These are phyloP conservation scores for Alternaria consortialis DNA, from an alignment of 2,329 filamentous ascomycete genomes.

Conservation along the genomic window DNA sequence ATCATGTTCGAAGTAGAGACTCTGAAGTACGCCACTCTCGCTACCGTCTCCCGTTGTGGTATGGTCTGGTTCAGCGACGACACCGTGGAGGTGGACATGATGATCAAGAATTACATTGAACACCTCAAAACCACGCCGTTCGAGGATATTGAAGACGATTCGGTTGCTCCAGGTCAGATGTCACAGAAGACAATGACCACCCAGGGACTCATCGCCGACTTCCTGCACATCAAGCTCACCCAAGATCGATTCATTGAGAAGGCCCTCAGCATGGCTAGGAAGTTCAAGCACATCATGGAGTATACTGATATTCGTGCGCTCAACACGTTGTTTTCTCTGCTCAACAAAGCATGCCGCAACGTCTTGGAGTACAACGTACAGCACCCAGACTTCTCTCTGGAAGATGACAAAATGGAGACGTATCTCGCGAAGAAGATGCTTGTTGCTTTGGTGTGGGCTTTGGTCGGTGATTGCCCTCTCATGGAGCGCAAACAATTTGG, in stretches of 20 bases:
- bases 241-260: constrained; percentile 82
- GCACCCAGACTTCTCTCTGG: constrained; percentile 91
- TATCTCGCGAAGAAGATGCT: constrained; percentile 95
- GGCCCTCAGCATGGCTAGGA: constrained; percentile 76
- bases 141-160: constrained; percentile 95
- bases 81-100: constrained; percentile 90
- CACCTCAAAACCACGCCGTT: constrained; percentile 83
- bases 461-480: constrained; percentile 93
- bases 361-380: constrained; percentile 96
- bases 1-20: constrained; percentile 99
- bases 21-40: constrained; percentile 94
- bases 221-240: constrained; percentile 78
- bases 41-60: constrained; percentile 98
- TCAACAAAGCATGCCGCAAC: constrained; percentile 93
- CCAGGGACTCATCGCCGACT: constrained; percentile 80
- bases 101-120: constrained; percentile 90
- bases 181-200: constrained; percentile 75
- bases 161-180: constrained; percentile 66
- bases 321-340: constrained; percentile 90
- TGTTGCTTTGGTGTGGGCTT: constrained; percentile 90
- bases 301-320: constrained; percentile 91
- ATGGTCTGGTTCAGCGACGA: constrained; percentile 99
- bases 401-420: constrained; percentile 85
- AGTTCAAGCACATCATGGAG: constrained; percentile 97
- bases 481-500: constrained; percentile 88